phyloP scores from a whole-genome alignment of 768 basidiomycete genomes.

The Mycena venus region DNA sequence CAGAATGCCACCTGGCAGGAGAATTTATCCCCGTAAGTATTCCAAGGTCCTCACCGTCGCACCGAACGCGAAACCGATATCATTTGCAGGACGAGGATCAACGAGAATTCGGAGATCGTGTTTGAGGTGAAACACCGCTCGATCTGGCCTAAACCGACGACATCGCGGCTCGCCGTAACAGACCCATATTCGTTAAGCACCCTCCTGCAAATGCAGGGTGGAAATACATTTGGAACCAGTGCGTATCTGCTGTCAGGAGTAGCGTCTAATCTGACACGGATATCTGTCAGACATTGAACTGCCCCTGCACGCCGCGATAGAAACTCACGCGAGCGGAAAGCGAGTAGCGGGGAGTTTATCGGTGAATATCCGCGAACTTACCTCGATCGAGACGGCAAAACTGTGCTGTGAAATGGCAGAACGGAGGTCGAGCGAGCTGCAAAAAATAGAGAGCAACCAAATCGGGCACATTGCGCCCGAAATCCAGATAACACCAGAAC shows the following conservation, averaged over 20 bases:
- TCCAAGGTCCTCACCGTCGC: too few species aligned
- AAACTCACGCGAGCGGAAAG: neutral
- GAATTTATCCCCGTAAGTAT: conserved; percentile 21
- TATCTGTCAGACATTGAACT: conserved; percentile 24
- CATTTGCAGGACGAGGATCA: conserved; percentile 4
- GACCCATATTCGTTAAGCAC: conserved; percentile 28
- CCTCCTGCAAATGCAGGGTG: conserved; percentile 29
- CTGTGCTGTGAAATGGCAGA: conserved; percentile 17
- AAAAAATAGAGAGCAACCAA: neutral
- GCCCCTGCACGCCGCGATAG: conserved; percentile 10
- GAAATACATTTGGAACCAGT: conserved; percentile 28
- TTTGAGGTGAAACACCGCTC: conserved; percentile 31
- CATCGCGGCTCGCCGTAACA: conserved; percentile 18
- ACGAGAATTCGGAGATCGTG: conserved; percentile 14
- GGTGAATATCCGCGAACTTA: conserved; percentile 24
- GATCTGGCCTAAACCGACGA: conserved; percentile 24
- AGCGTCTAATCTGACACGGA: neutral
- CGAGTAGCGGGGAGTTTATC: conserved; percentile 3
- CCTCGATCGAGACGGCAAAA: conserved; percentile 20
- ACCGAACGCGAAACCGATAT: too few species aligned
- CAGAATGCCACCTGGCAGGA: conserved; percentile 30
- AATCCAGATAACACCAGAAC: neutral
- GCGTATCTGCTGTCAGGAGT: neutral
- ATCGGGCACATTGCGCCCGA: neutral
- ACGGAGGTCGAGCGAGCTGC: neutral